Base-by-base conservation (phyloP, 2,329 filamentous ascomycete genomes). In the Colletotrichum spaethianum region DNA sequence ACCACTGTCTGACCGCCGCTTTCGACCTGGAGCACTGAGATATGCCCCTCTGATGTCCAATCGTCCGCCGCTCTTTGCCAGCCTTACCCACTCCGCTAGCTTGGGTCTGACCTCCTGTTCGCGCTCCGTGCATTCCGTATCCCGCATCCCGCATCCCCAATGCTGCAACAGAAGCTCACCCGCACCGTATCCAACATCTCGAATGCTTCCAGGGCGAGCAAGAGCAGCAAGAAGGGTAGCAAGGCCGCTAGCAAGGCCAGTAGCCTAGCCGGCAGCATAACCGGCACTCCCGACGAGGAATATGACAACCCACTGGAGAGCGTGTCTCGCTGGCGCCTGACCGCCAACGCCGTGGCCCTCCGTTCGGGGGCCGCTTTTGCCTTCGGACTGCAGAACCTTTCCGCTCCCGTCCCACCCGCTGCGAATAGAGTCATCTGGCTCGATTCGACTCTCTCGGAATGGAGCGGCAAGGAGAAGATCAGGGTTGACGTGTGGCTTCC, bases 401-500 rank as follows among this genome's bases (percentile, higher is more conserved):
- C 81, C 53, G 80, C 82, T 33, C 83, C 83, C 31, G 79, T 80
- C 14, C 82, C 83, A 2, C 83, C 82, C 3, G 77, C 79, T 46
- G 82, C 82, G 14, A 80, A 82, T 38, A 77, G 79, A 63, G 81
- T 81, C 23, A 77, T 86, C 26, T 85, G 79, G 76, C 78, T 86
- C 4, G 83, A 86, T 75, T 82, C 84, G 14, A 85, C 83, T 12
- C 75, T 86, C 9, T 82, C 83, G 5, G 74, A 77, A 46, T 78
- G 74, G 63, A 79, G 78, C 60, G 83, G 81, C 38, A 78, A 77
- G 38, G 77, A 79, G 36, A 84, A 82, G 76, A 83, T 86, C 77
- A 82, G 82, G 74, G 82, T 87, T 33, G 87, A 89, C 78, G 84
- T 89, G 52, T 83, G 83, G 83, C 79, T 79, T 28, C 81, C 70